Conservation (phyloP, 805 yeast genomes). For the Nakazawaea wyomingensis region DNA sequence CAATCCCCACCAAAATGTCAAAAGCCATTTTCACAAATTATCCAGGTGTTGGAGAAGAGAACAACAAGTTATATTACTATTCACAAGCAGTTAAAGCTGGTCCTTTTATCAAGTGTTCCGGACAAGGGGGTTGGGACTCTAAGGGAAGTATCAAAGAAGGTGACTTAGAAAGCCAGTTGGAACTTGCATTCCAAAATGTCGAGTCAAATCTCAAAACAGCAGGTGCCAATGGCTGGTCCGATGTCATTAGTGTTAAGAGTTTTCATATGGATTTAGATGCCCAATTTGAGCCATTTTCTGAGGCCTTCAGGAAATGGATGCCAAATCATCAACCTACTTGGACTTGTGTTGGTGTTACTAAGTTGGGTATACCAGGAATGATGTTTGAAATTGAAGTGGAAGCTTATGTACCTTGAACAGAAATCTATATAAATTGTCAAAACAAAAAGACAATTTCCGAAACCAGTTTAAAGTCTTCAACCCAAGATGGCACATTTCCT, state of each 20-base stretch:
- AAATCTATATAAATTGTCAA: neutral
- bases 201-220: constrained; percentile 2
- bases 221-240: constrained; percentile 1
- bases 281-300: constrained; percentile 1
- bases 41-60: constrained; percentile 7
- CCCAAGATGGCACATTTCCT: neutral
- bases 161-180: constrained; percentile 6
- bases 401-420: constrained; percentile 1
- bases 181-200: constrained; percentile 6
- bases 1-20: no score
- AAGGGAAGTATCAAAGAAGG: constrained; percentile 6
- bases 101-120: constrained; percentile 11
- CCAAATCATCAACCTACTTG: constrained; percentile 9
- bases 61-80: constrained; percentile 9
- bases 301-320: constrained; percentile 4
- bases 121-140: constrained; percentile 14
- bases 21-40: constrained; percentile 3
- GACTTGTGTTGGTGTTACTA: constrained; percentile 10
- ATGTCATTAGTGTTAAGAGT: constrained; percentile 7
- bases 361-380: constrained; percentile 11
- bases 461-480: neutral
- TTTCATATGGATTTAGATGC: constrained; percentile 8
- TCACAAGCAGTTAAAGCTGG: constrained; percentile 13
- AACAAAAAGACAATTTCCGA: constrained; percentile 7
- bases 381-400: constrained; percentile 13